These are phyloP conservation scores for Fusarium zealandicum DNA, from an alignment of 2,329 filamentous ascomycete genomes.

Conservation along the genomic window DNA sequence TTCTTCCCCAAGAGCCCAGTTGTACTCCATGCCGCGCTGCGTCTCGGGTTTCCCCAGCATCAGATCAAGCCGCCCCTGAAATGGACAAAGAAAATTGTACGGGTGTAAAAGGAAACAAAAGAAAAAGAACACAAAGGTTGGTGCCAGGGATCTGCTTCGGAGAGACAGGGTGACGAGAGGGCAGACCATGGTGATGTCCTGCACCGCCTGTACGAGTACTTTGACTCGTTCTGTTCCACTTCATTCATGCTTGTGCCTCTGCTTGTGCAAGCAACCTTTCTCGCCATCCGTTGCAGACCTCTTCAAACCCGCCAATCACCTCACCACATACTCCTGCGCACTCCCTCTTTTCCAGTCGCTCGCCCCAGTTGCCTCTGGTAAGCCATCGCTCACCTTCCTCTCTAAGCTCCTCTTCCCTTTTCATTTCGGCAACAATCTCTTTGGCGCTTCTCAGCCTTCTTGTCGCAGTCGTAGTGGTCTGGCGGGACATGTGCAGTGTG, in stretches of 20 bases:
- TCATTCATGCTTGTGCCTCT: conserved; percentile 53
- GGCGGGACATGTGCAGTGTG: conserved; percentile 91
- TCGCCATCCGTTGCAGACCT: conserved; percentile 86
- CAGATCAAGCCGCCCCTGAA: conserved; percentile 20
- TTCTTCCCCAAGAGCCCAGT: conserved; percentile 7
- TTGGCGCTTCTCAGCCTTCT: conserved; percentile 81
- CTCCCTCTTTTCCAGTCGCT: conserved; percentile 76
- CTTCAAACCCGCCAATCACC: conserved; percentile 91
- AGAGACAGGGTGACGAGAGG: conserved; percentile 9
- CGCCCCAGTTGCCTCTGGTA: conserved; percentile 82
- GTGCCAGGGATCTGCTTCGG: conserved; percentile 9
- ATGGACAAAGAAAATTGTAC: conserved; percentile 22
- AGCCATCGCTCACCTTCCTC: conserved; percentile 87
- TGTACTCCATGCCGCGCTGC: conserved; percentile 25
- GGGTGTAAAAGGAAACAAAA: neutral
- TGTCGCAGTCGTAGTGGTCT: conserved; percentile 82
- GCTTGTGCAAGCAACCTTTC: conserved; percentile 73
- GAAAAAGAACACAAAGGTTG: conserved; percentile 15
- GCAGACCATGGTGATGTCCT: conserved; percentile 19
- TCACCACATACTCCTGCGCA: conserved; percentile 85
- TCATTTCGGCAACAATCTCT: conserved; percentile 86
- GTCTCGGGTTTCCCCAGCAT: conserved; percentile 27
- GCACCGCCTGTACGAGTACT: conserved; percentile 16
- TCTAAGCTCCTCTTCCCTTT: conserved; percentile 79
- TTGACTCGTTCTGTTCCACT: neutral